phyloP scores from a whole-genome alignment of 2,329 filamentous ascomycete species.

The Fusarium annulatum region DNA sequence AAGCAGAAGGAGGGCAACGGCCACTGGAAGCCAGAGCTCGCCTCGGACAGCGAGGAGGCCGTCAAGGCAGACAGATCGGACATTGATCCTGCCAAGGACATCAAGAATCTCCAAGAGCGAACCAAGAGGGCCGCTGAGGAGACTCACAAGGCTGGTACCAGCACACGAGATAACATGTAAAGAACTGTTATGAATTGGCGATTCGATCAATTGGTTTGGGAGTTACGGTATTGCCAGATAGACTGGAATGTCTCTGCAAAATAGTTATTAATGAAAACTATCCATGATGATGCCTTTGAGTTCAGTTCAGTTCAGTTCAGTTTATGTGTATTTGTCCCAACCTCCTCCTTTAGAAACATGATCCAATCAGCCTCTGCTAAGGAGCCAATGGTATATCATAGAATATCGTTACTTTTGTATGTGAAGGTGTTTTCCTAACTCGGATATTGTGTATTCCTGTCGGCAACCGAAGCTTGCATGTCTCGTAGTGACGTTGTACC shows the following conservation, averaged over 20 bases:
- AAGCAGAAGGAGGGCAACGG: slow-evolving; percentile 78
- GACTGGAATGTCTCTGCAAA: slow-evolving; percentile 14
- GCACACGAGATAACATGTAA: slow-evolving; percentile 58
- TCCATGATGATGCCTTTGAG: not conserved
- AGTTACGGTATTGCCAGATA: slow-evolving; percentile 19
- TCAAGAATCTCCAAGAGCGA: slow-evolving; percentile 66
- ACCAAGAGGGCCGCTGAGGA: slow-evolving; percentile 65
- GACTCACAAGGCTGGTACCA: slow-evolving; percentile 60
- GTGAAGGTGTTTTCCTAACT: too few species aligned
- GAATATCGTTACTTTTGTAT: not conserved
- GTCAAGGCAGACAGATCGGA: slow-evolving; percentile 72
- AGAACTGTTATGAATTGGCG: not conserved
- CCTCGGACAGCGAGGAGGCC: slow-evolving; percentile 82
- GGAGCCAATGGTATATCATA: too few species aligned
- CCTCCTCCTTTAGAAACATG: not conserved
- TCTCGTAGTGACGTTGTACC: not conserved
- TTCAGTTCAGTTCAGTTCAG: too few species aligned
- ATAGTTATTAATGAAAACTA: slow-evolving; percentile 24
- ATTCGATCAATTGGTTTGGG: slow-evolving; percentile 9
- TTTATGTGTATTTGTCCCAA: not conserved
- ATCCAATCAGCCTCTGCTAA: not conserved
- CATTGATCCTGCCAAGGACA: slow-evolving; percentile 51
- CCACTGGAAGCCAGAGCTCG: slow-evolving; percentile 82
- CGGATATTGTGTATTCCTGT: not conserved
- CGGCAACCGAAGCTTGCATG: not conserved